Conservation (phyloP, 345 rosid genomes). For the Hypericum perforatum region DNA sequence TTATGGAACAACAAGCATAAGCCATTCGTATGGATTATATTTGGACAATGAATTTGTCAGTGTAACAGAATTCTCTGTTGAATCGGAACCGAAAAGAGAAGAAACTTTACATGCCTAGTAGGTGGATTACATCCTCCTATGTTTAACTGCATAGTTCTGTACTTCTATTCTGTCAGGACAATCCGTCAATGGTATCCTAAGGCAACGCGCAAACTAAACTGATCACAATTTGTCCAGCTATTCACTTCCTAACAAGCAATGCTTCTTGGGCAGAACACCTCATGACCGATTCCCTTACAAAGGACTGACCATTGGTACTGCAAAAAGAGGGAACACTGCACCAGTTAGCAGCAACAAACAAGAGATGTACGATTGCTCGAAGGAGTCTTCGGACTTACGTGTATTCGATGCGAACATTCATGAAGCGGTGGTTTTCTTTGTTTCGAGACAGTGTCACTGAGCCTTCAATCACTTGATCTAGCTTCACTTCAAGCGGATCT, state of each 20-base stretch:
- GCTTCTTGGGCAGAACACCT: conserved; percentile 6
- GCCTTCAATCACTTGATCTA: conserved; percentile 85
- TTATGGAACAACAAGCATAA: too few species aligned
- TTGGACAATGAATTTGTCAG: too few species aligned
- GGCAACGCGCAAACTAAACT: too few species aligned
- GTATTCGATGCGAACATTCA: conserved; percentile 91
- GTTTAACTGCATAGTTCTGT: too few species aligned
- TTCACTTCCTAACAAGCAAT: not conserved
- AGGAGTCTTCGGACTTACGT: conserved; percentile 37
- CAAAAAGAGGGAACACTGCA: conserved; percentile 14
- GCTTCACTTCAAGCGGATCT: conserved; percentile 83
- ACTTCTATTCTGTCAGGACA: too few species aligned
- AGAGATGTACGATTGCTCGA: conserved; percentile 1
- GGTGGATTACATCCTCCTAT: too few species aligned
- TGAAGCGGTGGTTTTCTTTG: conserved; percentile 79
- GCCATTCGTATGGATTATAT: too few species aligned
- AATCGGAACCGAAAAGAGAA: too few species aligned
- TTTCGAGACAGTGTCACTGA: conserved; percentile 70
- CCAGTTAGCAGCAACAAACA: not conserved
- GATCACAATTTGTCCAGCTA: not conserved
- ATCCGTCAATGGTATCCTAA: too few species aligned
- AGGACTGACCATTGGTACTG: conserved; percentile 83
- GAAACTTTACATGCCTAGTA: too few species aligned
- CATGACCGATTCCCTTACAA: conserved; percentile 70
- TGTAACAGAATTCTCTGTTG: too few species aligned